Evolutionary conservation across 352 stramenopile genomes (phyloP), one percentile per base, ranked within the genome.

Genomic region (Phytophthora uliginosa): DNA sequence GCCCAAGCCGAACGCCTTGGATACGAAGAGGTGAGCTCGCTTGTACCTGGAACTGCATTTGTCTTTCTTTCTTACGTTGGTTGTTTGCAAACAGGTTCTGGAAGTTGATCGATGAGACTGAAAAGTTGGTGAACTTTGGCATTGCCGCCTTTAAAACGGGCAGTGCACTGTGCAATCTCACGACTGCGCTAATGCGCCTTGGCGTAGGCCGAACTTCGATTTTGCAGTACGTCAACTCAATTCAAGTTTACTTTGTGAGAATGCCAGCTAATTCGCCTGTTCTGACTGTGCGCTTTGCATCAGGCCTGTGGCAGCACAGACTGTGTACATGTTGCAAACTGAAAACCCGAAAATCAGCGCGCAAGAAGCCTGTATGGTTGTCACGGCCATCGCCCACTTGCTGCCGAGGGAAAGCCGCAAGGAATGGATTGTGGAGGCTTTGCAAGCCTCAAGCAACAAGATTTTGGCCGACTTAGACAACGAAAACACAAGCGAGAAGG

Each of bases 41-140:
- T 50, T 26, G 50, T 0, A 7, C 24, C 50, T 33, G 28, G 22
- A 20, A 13, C 9, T 33, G 28, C 18, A 13, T 6, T 34, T 3
- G 50, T 38, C 24, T 38, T 53, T 8, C 9, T 53, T 15, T 53
- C 47, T 53, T 1, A 53, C 28, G 47, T 28, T 28, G 20, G n/a
- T 15, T 28, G 8, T 17, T 17, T 53, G 47, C 15, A 8, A 15
- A 17, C 56, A 92, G 84, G 28, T 83, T 93, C 55, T 94, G 83
- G 84, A 88, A 90, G 63, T 63, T 94, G 26, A 80, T 94, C 34
- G 73, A 92, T 66, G 72, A 82, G 26, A 77, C 84, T 8, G 86
- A 94, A 66, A 86, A 80, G 7, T 63, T 93, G 15, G 77, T 92
- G 40, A 91, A 90, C 55, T 94, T 94, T 69, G 81, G 82, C 28